A percentile compares a stretch with the other conserved stretches of the same genome.
Evolutionary conservation across 225 moss, liverwort and hornwort species (phyloP).

Genomic region (Climacium dendroides): DNA sequence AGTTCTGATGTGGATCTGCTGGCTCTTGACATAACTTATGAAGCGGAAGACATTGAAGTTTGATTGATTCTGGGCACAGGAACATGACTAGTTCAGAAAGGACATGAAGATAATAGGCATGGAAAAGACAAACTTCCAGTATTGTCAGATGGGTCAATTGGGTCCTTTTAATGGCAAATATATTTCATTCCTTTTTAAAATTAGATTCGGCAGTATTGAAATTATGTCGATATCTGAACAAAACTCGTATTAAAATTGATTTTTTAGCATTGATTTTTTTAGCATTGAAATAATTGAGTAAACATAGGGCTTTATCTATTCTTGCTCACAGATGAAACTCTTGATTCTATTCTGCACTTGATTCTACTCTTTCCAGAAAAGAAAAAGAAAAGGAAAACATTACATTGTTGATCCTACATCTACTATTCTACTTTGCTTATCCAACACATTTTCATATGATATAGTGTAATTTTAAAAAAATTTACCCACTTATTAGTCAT

Average conservation of each 20-base stretch:
- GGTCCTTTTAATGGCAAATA: neutral
- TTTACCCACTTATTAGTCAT: too few relatives aligned
- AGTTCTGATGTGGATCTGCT: neutral
- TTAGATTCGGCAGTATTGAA: neutral
- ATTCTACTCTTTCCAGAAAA: too few relatives aligned
- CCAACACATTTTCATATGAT: too few relatives aligned
- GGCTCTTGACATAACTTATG: neutral
- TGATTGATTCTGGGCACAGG: neutral
- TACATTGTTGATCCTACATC: too few relatives aligned
- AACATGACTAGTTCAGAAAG: too few relatives aligned
- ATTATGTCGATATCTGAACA: neutral
- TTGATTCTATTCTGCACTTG: neutral
- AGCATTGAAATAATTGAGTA: neutral
- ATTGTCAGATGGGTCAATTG: neutral
- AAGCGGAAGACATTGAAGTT: neutral
- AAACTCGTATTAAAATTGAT: neutral
- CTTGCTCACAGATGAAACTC: neutral
- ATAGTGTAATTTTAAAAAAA: too few relatives aligned
- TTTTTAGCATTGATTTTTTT: too few relatives aligned
- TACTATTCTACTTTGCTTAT: neutral
- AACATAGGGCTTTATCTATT: neutral
- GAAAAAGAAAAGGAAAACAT: too few relatives aligned
- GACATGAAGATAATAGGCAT: neutral
- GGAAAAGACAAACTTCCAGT: neutral
- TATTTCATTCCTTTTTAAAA: neutral